A percentile compares a stretch with the other conserved stretches of the same genome.
Evolutionary conservation across 768 basidiomycete genomes (phyloP).

Genomic region (Termitomyces sp.): DNA sequence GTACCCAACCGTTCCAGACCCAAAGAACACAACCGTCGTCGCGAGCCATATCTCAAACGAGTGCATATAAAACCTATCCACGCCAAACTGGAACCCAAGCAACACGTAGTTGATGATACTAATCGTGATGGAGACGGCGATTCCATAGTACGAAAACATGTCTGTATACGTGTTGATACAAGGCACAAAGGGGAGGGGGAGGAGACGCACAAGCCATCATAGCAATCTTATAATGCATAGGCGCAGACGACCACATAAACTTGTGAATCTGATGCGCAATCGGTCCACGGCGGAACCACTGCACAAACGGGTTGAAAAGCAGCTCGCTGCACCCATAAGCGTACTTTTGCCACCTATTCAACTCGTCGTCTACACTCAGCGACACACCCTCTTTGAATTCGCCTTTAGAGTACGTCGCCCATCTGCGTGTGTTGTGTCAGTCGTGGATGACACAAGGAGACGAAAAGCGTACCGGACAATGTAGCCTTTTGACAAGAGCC

Average conservation of each 20-base stretch:
- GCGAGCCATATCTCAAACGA: slow-evolving; percentile 82
- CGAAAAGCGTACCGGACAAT: slow-evolving; percentile 47
- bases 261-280: slow-evolving; percentile 71
- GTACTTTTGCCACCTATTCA: slow-evolving; percentile 88
- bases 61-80: slow-evolving; percentile 77
- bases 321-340: slow-evolving; percentile 66
- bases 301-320: slow-evolving; percentile 75
- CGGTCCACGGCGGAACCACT: slow-evolving; percentile 78
- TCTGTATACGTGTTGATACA: slow-evolving; percentile 23
- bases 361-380: slow-evolving; percentile 82
- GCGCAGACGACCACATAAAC: slow-evolving; percentile 74
- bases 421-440: slow-evolving; percentile 33
- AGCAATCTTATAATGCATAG: slow-evolving; percentile 79
- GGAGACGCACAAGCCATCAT: slow-evolving; percentile 60
- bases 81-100: slow-evolving; percentile 68
- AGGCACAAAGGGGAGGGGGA: not conserved
- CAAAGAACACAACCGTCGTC: slow-evolving; percentile 74
- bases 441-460: not conserved
- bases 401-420: slow-evolving; percentile 84
- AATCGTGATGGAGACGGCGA: slow-evolving; percentile 66
- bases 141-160: slow-evolving; percentile 62
- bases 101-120: slow-evolving; percentile 70
- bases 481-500: slow-evolving; percentile 61
- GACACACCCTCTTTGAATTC: slow-evolving; percentile 92
- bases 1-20: slow-evolving; percentile 68